Percentiles rank a stretch among this genome's conserved stretches.
phyloP scores from a whole-genome alignment of 108 stramenopile genomes.

The Skeletonema costatum region DNA sequence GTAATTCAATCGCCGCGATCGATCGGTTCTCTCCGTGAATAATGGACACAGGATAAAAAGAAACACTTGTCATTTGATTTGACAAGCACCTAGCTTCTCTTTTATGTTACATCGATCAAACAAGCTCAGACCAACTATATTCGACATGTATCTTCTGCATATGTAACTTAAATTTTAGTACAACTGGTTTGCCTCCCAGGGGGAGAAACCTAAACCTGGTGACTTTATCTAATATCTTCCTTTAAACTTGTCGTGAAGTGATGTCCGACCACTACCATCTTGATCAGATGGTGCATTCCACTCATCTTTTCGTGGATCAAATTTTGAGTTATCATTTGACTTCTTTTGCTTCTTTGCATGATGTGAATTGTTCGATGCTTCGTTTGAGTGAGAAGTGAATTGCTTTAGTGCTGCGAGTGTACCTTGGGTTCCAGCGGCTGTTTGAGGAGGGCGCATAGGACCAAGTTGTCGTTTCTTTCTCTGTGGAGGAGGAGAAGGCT shows the following conservation, averaged over 20 bases:
- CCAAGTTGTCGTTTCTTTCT: slow-evolving; percentile 17
- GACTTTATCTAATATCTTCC: slow-evolving; percentile 63
- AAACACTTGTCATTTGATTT: too few species aligned
- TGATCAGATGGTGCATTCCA: slow-evolving; percentile 80
- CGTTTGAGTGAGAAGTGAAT: background rate
- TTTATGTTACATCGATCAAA: too few species aligned
- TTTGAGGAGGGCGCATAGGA: slow-evolving; percentile 11
- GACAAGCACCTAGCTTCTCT: too few species aligned
- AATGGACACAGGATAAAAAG: too few species aligned
- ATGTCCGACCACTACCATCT: slow-evolving; percentile 80
- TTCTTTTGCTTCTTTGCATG: background rate
- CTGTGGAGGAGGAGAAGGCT: background rate
- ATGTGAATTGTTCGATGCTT: background rate
- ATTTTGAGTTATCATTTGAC: background rate
- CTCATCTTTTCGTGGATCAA: slow-evolving; percentile 63
- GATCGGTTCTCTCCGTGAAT: too few species aligned
- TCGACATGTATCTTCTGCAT: too few species aligned
- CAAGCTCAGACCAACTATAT: too few species aligned
- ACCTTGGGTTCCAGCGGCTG: background rate
- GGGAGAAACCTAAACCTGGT: too few species aligned
- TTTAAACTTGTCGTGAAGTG: slow-evolving; percentile 81
- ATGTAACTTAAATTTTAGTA: too few species aligned
- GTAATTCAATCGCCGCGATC: too few species aligned
- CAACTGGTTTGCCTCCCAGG: too few species aligned
- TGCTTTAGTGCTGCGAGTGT: slow-evolving; percentile 39